Base-by-base conservation (phyloP, 2,329 filamentous ascomycete genomes). In the Chrysoporthe cubensis region DNA sequence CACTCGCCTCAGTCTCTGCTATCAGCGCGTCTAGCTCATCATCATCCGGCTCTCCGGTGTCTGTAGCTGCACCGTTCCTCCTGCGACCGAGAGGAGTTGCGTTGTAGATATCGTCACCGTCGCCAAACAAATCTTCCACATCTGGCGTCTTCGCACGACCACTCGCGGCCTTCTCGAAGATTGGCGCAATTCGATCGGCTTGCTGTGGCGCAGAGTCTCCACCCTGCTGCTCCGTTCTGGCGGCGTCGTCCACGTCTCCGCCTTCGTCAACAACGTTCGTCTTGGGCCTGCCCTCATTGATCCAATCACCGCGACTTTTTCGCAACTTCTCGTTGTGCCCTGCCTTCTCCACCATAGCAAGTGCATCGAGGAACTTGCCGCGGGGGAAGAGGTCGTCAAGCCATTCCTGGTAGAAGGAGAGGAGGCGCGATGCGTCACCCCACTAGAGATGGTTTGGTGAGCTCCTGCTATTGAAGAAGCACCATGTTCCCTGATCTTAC, bases 381-480 rank as follows among this genome's bases (percentile, higher is more conserved):
- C 96, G 94, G 14, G 96, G 96, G 75, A 94, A 99, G 14, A 99
- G 84, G 75, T 97, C 94, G 79, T 99, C 95, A 1, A 99, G 90
- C 96, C 96, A 99, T 66, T 97, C 80, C 77, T 98, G 96, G 76
- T 98, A 99, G 76, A 96, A 92, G 34, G 92, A 93, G 60, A 99
- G 84, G 34, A 99, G 85, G 18, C 90, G 88, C 0, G 90, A 87
- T 13, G 94, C 88, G 76, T 99, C 96, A 21, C 91, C 90, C 79
- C 96, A 98, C 90, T 95, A 65, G 16, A 57, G 7, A 1, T 16
- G 2, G 1, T 14, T 14, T 18, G 21, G 44, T 43, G 37, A 50
- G 57, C 52, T 32, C 7, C 8, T 32, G 5, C 9, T 5, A 18
- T 37, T 26, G 40, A 34, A 40, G 37, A n/a, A 32, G 16, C 7